Evolutionary conservation across 2,329 filamentous ascomycete species (phyloP).

Genomic region (Colletotrichum salicis): DNA sequence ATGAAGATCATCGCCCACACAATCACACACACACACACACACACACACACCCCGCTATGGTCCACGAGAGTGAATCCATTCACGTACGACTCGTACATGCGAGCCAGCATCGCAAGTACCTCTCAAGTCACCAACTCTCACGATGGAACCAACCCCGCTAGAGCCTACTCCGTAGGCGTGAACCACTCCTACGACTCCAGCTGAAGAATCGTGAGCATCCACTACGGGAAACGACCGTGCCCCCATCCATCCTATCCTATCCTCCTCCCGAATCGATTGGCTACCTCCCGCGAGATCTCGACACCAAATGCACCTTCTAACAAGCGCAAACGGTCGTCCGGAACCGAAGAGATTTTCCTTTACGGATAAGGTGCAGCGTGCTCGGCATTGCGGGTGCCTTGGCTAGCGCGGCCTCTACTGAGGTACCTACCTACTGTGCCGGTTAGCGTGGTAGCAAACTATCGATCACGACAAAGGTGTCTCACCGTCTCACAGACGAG

Average conservation of each 20-base stretch:
- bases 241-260: neutral
- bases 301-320: neutral
- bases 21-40: slow-evolving; percentile 2
- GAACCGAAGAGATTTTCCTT: neutral
- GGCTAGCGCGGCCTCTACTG: neutral
- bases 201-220: neutral
- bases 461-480: neutral
- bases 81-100: neutral
- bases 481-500: neutral
- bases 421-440: no score
- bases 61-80: neutral
- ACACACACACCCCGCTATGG: neutral
- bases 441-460: neutral
- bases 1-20: neutral
- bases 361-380: neutral
- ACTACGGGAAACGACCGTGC: neutral
- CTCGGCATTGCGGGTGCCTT: neutral
- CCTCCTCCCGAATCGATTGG: slow-evolving; percentile 2
- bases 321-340: neutral
- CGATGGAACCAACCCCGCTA: neutral
- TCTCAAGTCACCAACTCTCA: neutral
- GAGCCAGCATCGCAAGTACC: neutral
- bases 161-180: neutral
- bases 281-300: slow-evolving; percentile 3
- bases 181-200: neutral